Evolutionary conservation across 139 green algal species (phyloP).

Genomic region (Chlamydomonas sp.): DNA sequence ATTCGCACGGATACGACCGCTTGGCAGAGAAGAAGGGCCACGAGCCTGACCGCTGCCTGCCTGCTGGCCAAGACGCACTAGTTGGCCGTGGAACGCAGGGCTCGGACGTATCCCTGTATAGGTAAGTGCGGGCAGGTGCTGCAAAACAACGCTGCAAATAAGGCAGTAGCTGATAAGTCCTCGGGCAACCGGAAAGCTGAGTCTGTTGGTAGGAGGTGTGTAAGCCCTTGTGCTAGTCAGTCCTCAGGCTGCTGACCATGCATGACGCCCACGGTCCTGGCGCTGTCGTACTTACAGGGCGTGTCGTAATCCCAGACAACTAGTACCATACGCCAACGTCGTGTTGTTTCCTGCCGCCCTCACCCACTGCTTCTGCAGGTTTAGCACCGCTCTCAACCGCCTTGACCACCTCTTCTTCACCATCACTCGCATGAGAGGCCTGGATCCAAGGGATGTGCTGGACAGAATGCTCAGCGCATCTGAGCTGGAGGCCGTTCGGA

Average conservation of each 20-base stretch:
- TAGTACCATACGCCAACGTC: neutral
- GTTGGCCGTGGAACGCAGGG: neutral
- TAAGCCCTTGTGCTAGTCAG: no score
- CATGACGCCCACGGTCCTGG: no score
- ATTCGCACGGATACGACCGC: no score
- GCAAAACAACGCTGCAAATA: neutral
- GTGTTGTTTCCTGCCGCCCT: neutral
- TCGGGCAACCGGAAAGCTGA: neutral
- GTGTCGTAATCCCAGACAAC: neutral
- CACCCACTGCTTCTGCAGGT: neutral
- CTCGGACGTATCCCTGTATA: constrained; percentile 1
- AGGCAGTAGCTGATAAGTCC: neutral
- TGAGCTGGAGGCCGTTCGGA: no score
- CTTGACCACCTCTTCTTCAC: neutral
- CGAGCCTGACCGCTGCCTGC: neutral
- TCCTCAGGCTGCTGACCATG: no score
- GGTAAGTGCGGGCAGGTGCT: neutral
- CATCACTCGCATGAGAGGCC: no score
- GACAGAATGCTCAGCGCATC: no score
- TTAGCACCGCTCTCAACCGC: neutral
- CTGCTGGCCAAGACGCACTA: neutral
- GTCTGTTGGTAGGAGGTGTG: no score
- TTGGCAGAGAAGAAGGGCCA: neutral
- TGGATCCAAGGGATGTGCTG: no score
- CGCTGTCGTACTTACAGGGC: neutral